Conservation (phyloP, 345 rosid genomes). For the Boechera divaricarpa region DNA sequence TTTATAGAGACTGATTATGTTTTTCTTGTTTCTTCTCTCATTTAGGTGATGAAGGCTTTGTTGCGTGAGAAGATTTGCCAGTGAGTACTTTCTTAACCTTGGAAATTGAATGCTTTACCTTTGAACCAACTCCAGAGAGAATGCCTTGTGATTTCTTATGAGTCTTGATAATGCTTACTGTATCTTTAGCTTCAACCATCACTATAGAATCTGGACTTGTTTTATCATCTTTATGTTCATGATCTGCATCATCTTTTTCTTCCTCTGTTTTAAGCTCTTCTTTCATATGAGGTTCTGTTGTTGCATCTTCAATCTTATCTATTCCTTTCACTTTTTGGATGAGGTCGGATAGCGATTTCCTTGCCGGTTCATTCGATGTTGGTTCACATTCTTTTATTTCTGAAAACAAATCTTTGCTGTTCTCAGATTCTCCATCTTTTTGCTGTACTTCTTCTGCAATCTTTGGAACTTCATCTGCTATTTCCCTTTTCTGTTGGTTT, state of each 20-base stretch:
- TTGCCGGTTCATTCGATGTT: conserved; percentile 43
- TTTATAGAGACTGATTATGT: background rate
- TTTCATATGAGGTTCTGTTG: conserved; percentile 30
- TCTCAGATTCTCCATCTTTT: conserved; percentile 40
- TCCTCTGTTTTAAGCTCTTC: conserved; percentile 52
- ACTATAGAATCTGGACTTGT: conserved; percentile 63
- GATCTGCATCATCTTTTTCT: conserved; percentile 49
- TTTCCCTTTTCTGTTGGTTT: conserved; percentile 44
- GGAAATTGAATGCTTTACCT: conserved; percentile 87
- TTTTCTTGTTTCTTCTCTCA: conserved; percentile 13
- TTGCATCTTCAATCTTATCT: conserved; percentile 32
- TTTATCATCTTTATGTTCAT: conserved; percentile 55
- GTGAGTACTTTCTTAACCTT: conserved; percentile 91
- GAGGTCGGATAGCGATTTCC: conserved; percentile 53
- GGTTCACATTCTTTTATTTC: conserved; percentile 43
- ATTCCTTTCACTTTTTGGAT: conserved; percentile 47
- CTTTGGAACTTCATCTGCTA: conserved; percentile 40
- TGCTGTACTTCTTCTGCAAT: conserved; percentile 37
- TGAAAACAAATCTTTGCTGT: conserved; percentile 35
- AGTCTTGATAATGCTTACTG: conserved; percentile 53
- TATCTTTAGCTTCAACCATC: conserved; percentile 70
- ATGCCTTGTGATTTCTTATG: conserved; percentile 79
- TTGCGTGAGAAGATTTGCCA: conserved; percentile 72
- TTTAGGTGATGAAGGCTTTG: conserved; percentile 61
- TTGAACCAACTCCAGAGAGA: conserved; percentile 83